Conservation (phyloP, 257 asterid species). For the Solanum chmielewskii region DNA sequence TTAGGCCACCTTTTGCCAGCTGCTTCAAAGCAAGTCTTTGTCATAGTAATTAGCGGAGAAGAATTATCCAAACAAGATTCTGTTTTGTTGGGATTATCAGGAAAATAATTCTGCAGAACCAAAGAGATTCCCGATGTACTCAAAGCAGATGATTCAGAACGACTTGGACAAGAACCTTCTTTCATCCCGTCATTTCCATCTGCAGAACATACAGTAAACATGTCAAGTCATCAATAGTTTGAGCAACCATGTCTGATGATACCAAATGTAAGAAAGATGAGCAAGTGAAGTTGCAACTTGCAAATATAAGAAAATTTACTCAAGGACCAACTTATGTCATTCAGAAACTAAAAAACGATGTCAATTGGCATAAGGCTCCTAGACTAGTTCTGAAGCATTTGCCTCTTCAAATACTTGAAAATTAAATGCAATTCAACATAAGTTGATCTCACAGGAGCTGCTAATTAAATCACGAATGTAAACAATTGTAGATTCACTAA, state of each 20-base stretch:
- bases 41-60: slow-evolving; percentile 37
- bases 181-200: slow-evolving; percentile 78
- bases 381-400: background rate
- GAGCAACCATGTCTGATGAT: background rate
- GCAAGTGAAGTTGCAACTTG: background rate
- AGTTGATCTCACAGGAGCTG: background rate
- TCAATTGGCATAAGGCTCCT: background rate
- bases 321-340: background rate
- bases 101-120: slow-evolving; percentile 68
- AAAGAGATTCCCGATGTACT: slow-evolving; percentile 46
- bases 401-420: background rate
- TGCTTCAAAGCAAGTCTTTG: slow-evolving; percentile 50
- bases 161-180: slow-evolving; percentile 51
- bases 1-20: slow-evolving; percentile 82
- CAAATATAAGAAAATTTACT: background rate
- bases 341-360: background rate
- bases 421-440: background rate
- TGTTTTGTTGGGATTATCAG: slow-evolving; percentile 50
- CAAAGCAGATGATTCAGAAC: slow-evolving; percentile 66
- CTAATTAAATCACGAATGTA: background rate
- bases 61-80: slow-evolving; percentile 69
- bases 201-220: slow-evolving; percentile 16
- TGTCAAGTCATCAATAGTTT: background rate
- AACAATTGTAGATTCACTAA: background rate
- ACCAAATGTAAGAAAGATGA: background rate